Conservation (phyloP, 768 basidiomycete genomes). For the Lentinus brumalis region DNA sequence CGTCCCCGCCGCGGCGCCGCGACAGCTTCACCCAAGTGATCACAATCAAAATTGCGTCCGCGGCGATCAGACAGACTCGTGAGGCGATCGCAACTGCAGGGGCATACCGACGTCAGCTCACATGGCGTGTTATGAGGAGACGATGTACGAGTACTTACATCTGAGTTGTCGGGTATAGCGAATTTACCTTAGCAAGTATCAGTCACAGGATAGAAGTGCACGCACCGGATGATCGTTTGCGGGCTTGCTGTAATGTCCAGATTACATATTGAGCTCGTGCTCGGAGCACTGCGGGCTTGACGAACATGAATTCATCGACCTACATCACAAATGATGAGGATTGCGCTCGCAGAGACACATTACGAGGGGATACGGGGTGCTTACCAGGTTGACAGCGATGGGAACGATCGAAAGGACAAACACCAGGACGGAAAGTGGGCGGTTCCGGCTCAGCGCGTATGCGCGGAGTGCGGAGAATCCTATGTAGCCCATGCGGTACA, state of each 20-base stretch:
- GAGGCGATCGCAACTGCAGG: neutral
- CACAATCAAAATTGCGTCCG: neutral
- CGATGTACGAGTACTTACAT: too few relatives aligned
- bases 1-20: too few relatives aligned
- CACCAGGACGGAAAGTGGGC: neutral
- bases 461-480: neutral
- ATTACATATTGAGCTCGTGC: neutral
- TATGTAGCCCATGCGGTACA: neutral
- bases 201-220: neutral
- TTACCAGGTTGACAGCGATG: neutral
- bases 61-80: neutral
- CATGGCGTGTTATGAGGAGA: too few relatives aligned
- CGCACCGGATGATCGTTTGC: neutral
- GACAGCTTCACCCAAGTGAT: neutral
- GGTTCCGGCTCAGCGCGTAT: neutral
- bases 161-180: too few relatives aligned
- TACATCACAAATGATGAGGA: neutral
- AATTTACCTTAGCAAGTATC: too few relatives aligned
- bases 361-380: neutral
- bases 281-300: neutral
- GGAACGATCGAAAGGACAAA: neutral
- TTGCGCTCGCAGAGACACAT: neutral
- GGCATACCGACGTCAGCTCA: too few relatives aligned
- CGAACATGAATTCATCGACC: neutral
- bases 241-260: neutral